These are phyloP conservation scores for Tympanopsis confertula DNA, from an alignment of 2,329 filamentous ascomycete species.

Conservation along the genomic window DNA sequence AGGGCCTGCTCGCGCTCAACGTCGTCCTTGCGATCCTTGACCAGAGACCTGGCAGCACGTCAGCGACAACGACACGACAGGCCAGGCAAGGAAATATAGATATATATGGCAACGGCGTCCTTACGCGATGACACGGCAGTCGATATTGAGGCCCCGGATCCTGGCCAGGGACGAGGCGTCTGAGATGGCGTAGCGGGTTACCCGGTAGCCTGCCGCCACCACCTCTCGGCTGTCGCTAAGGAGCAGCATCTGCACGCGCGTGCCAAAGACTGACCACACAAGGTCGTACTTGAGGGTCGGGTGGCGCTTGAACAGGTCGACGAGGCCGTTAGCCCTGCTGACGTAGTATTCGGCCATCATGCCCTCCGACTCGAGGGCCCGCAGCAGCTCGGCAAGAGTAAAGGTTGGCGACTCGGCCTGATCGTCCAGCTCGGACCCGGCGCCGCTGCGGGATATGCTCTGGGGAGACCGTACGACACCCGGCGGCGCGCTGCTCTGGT, in stretches of 20 bases:
- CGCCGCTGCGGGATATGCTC: constrained; percentile 40
- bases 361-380: constrained; percentile 76
- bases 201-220: constrained; percentile 83
- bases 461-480: constrained; percentile 40
- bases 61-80: constrained; percentile 5
- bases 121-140: constrained; percentile 73
- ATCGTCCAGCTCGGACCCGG: constrained; percentile 54
- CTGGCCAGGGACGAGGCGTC: constrained; percentile 80
- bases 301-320: constrained; percentile 87
- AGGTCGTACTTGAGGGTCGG: constrained; percentile 92
- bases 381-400: constrained; percentile 77
- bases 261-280: constrained; percentile 87
- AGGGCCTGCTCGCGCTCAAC: constrained; percentile 93
- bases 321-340: constrained; percentile 76
- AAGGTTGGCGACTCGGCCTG: constrained; percentile 79
- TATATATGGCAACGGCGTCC: constrained; percentile 11
- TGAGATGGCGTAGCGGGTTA: constrained; percentile 88
- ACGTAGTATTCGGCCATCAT: constrained; percentile 94
- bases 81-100: constrained; percentile 4
- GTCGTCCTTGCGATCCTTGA: constrained; percentile 93
- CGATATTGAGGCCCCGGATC: constrained; percentile 78
- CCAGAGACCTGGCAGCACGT: constrained; percentile 49
- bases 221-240: constrained; percentile 92
- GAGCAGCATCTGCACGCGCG: constrained; percentile 89
- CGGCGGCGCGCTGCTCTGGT: neutral